A percentile compares a stretch with the other conserved stretches of the same genome.
Evolutionary conservation across 495 filamentous ascomycete genomes (phyloP).

Genomic region (Penicillium coffeae): DNA sequence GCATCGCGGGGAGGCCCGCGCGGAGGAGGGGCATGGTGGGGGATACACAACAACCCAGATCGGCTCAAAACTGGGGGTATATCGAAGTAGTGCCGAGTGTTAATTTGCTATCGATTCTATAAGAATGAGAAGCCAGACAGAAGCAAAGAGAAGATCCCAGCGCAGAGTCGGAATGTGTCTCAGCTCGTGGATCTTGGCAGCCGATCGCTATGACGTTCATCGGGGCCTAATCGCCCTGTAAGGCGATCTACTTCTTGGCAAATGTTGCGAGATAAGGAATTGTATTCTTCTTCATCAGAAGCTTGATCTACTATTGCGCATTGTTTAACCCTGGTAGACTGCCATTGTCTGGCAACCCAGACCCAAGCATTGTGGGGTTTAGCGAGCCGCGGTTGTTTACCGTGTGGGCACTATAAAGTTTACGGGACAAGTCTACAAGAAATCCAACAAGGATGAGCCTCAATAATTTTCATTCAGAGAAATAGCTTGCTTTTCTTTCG

Average conservation of each 20-base stretch:
- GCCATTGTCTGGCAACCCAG: no score
- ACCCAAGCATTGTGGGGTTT: no score
- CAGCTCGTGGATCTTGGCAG: conserved; percentile 10
- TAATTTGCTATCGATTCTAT: background rate
- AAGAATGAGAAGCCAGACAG: background rate
- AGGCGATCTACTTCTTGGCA: no score
- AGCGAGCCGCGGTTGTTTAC: no score
- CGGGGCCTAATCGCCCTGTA: background rate
- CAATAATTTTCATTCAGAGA: no score
- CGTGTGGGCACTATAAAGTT: no score
- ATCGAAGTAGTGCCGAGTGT: background rate
- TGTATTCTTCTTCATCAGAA: no score
- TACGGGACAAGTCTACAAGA: no score
- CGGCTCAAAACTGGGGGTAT: background rate
- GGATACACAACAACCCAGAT: conserved; percentile 1
- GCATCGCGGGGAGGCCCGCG: conserved; percentile 31
- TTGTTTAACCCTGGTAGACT: no score
- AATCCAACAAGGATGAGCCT: no score
- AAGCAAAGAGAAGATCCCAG: conserved; percentile 4
- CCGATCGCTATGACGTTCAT: conserved; percentile 13
- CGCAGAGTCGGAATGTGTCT: conserved; percentile 1
- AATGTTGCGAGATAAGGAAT: no score
- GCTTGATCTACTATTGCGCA: no score
- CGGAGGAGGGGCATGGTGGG: conserved; percentile 15
- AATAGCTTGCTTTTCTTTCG: conserved; percentile 31